Base-by-base conservation (phyloP, 139 green algal species). In the Pleodorina starrii region DNA sequence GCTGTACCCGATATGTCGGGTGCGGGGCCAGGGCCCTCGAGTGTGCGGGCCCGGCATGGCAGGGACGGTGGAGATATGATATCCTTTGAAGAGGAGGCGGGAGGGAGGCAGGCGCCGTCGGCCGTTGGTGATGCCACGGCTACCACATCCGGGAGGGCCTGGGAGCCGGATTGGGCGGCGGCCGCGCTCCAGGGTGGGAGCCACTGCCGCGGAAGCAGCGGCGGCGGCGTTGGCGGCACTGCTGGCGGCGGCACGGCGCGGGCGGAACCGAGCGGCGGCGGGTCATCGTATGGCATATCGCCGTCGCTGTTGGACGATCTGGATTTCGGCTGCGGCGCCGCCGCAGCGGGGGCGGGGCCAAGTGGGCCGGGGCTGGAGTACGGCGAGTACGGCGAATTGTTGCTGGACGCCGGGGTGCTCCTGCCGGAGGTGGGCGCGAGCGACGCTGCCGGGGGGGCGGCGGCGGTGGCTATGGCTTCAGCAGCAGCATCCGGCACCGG, bases 321-420 rank as follows among this genome's bases (percentile, higher is more conserved):
- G 23, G 74, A 63, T 23, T 63, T 63, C 27, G 19, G 43, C 14
- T 63, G 44, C 38, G 74, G 74, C 43, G 17, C 27, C 74, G 46
- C 11, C 10, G 66, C 32, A 2, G 68, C 19, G 14, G 38, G 11
- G 38, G 48, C 50, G 1, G 36, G 32, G 7, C 32, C 48, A n/a
- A 84, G 36, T 32, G 78, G 23, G 36, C 48, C 60, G 43, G 60
- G 66, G 29, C 81, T 77, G 19, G 60, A 87, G 51, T 73, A 85
- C 12, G 81, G 81, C 4, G 81, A 87, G 81, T 87, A 87, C 60
- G 81, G 81, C 43, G 81, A 87, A 42, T 48, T 87, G 81, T 21
- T 87, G 59, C 25, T 87, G 42, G 81, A 87, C 60, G 81, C 60
- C 2, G 81, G 81, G 43, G 16, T 87, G 42, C 81, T 87, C 21